Conservation (phyloP, 1,284 basidiomycete genomes). For the Violaceomyces palustris region DNA sequence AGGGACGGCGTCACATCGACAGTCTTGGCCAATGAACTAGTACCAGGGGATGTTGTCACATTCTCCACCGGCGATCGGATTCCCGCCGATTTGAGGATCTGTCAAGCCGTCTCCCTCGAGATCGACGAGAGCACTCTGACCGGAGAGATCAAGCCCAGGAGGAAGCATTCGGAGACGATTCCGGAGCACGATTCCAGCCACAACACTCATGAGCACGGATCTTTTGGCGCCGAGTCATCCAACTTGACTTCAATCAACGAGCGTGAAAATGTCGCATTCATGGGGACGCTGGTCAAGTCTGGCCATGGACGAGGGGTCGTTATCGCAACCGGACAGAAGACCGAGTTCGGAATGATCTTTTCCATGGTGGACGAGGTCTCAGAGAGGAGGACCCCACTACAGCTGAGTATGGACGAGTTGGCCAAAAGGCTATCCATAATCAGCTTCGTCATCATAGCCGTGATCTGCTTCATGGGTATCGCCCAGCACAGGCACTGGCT, state of each 20-base stretch:
- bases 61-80: constrained; percentile 85
- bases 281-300: constrained; percentile 93
- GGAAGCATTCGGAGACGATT: constrained; percentile 62
- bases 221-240: not conserved
- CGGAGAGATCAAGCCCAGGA: constrained; percentile 79
- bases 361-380: constrained; percentile 97
- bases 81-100: constrained; percentile 83
- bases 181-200: constrained; percentile 58
- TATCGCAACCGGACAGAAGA: constrained; percentile 79
- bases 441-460: constrained; percentile 85
- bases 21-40: constrained; percentile 84
- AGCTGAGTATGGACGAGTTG: constrained; percentile 92
- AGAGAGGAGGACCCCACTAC: constrained; percentile 86
- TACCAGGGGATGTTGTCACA: constrained; percentile 87
- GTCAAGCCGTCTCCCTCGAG: constrained; percentile 74
- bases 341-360: constrained; percentile 94
- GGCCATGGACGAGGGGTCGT: constrained; percentile 83
- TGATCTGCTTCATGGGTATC: constrained; percentile 87
- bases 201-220: not conserved
- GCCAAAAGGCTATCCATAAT: constrained; percentile 84
- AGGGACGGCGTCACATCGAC: constrained; percentile 61
- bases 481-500: constrained; percentile 83
- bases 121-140: constrained; percentile 93
- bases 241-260: constrained; percentile 64
- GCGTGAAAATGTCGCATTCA: constrained; percentile 82